Evolutionary conservation across 768 basidiomycete genomes (phyloP).

Genomic region (Filobasidium floriforme): DNA sequence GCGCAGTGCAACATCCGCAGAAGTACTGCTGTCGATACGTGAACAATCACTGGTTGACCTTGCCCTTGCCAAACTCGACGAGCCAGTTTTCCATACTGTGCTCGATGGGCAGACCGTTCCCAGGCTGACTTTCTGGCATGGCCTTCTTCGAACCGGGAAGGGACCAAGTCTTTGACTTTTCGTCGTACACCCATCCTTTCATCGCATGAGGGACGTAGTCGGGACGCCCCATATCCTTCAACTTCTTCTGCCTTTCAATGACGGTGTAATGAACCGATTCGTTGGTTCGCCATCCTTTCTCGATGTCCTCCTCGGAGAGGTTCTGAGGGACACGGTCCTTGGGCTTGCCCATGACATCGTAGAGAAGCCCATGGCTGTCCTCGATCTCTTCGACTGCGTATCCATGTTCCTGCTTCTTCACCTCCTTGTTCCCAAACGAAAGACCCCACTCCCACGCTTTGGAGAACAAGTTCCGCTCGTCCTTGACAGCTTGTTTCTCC

Average conservation of each 20-base stretch:
- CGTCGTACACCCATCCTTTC: conserved; percentile 11
- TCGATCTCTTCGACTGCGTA: conserved; percentile 7
- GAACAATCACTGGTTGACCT: too few species aligned
- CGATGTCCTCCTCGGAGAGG: conserved; percentile 49
- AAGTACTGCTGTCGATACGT: too few species aligned
- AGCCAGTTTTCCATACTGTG: conserved; percentile 13
- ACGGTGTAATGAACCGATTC: conserved; percentile 46
- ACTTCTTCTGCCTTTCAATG: background rate
- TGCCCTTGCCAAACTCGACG: too few species aligned
- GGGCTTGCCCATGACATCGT: conserved; percentile 11
- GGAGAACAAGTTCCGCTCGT: background rate
- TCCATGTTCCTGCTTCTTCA: conserved; percentile 4
- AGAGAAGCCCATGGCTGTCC: background rate
- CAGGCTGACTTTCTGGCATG: background rate
- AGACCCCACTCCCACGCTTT: background rate
- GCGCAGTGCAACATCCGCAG: too few species aligned
- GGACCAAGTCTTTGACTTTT: background rate
- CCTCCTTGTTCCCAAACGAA: background rate
- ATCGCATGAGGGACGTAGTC: conserved; percentile 6
- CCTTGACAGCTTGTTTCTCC: background rate
- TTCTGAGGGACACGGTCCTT: conserved; percentile 55
- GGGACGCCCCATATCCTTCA: background rate
- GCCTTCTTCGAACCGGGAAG: background rate
- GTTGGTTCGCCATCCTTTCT: conserved; percentile 47
- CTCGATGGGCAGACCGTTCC: conserved; percentile 6